These are phyloP conservation scores for Globisporangium apiculatum DNA, from an alignment of 352 stramenopile species.

Conservation along the genomic window DNA sequence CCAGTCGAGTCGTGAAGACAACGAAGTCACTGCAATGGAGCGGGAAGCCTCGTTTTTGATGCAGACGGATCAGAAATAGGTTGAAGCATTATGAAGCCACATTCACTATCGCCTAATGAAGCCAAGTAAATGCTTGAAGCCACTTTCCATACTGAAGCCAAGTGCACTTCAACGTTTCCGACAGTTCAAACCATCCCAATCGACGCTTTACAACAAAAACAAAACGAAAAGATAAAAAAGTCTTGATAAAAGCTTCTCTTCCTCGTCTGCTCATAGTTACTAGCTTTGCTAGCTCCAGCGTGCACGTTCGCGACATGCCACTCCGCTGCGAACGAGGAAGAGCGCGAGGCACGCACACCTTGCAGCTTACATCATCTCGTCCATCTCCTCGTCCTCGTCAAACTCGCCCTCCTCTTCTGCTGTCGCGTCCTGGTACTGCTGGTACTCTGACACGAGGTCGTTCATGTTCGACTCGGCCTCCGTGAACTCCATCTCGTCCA, in stretches of 20 bases:
- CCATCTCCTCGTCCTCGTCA: constrained; percentile 93
- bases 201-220: constrained; percentile 13
- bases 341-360: constrained; percentile 6
- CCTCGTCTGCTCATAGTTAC: constrained; percentile 57
- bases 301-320: neutral
- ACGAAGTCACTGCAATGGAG: too few species aligned
- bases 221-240: constrained; percentile 53
- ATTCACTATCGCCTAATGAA: too few species aligned
- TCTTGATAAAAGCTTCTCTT: constrained; percentile 48
- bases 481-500: constrained; percentile 99
- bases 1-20: too few species aligned
- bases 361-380: constrained; percentile 88
- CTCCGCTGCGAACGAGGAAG: constrained; percentile 14
- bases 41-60: too few species aligned
- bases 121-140: too few species aligned
- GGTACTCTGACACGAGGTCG: constrained; percentile 99
- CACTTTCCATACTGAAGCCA: neutral
- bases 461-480: constrained; percentile 99
- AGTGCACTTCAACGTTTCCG: constrained; percentile 3
- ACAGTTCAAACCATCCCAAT: constrained; percentile 11
- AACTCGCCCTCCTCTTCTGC: constrained; percentile 98
- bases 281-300: constrained; percentile 34
- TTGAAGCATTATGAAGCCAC: too few species aligned
- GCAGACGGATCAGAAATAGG: too few species aligned
- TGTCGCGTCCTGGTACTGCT: constrained; percentile 99